Evolutionary conservation across 2,329 filamentous ascomycete species (phyloP).

Genomic region (Sporothrix pseudoabietina): DNA sequence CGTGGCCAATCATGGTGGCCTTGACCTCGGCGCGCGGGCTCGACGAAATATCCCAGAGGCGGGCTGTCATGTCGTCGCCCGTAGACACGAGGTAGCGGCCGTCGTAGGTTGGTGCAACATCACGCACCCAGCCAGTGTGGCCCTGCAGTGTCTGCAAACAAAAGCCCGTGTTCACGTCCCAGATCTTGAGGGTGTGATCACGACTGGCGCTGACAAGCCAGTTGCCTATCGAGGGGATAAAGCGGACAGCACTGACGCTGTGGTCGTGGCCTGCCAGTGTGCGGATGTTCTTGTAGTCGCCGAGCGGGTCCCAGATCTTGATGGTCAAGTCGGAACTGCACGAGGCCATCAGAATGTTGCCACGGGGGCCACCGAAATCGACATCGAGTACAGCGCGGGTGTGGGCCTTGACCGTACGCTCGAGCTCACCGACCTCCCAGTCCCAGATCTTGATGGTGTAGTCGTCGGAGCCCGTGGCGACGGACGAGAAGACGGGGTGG

Average conservation of each 20-base stretch:
- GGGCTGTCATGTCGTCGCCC: conserved; percentile 77
- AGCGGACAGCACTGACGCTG: conserved; percentile 83
- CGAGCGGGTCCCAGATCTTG: conserved; percentile 89
- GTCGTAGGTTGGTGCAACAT: conserved; percentile 79
- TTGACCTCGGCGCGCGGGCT: conserved; percentile 67
- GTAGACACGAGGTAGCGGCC: conserved; percentile 81
- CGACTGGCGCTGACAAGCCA: conserved; percentile 83
- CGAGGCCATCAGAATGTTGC: conserved; percentile 74
- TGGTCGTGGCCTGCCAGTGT: conserved; percentile 91
- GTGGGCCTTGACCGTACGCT: conserved; percentile 88
- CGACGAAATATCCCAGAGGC: conserved; percentile 82
- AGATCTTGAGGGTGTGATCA: conserved; percentile 82
- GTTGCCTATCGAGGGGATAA: conserved; percentile 82
- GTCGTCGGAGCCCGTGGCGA: conserved; percentile 90
- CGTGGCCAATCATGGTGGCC: conserved; percentile 79
- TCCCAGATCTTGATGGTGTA: conserved; percentile 97
- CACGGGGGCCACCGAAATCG: conserved; percentile 84
- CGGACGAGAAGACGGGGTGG: conserved; percentile 85
- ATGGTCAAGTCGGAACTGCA: conserved; percentile 90
- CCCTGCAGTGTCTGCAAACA: conserved; percentile 88
- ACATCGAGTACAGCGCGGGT: conserved; percentile 86
- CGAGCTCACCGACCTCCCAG: conserved; percentile 89
- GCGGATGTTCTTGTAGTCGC: conserved; percentile 93
- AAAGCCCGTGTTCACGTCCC: conserved; percentile 92
- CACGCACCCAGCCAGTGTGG: conserved; percentile 88